Evolutionary conservation across 768 basidiomycete species (phyloP), one percentile per base, ranked within the genome.

Genomic region (Auricularia cornea): DNA sequence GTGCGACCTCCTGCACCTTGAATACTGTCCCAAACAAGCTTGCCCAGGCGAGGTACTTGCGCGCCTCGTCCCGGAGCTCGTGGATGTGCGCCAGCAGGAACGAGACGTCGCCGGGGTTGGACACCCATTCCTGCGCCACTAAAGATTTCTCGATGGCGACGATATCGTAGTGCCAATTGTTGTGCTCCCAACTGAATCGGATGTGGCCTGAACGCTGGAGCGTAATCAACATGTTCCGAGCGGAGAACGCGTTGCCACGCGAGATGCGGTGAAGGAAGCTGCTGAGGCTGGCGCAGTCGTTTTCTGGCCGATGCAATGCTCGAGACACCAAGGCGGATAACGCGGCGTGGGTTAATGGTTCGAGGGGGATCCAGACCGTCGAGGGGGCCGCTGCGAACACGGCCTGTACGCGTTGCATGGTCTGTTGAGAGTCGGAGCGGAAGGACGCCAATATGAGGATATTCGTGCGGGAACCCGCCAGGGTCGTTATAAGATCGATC

Each of bases 11-110:
- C 0, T 85, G 86, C 3, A 87, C 82, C 73, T 86, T 88, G 74
- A 89, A 89, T 1, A 84, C 86, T 67, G 87, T 82, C 3, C 88
- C 89, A 66, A 89, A 88, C 69, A 88, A 83, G 8, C 84, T 83
- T 18, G 87, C 88, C 88, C 88, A 89, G 41, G 81, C 73, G 18
- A 90, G 75, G 69, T 85, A 89, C 65, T 84, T 88, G 65, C 78
- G 76, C 1, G 86, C 86, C 64, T 88, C 87, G 32, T 82, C 81
- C 2, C 84, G 82, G 23, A 89, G 77, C 68, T 84, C 81, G 62
- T 79, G 77, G 71, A 89, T 75, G 63, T 85, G 85, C 18, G 80
- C 75, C 44, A 81, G 78, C 59, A 89, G 75, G 70, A 86, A 89
- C 28, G 80, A 79, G 23, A 86, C 73, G 70, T 89, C 86, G 14